phyloP scores from a whole-genome alignment of 2,329 filamentous ascomycete species.

The Penicillium sp. region DNA sequence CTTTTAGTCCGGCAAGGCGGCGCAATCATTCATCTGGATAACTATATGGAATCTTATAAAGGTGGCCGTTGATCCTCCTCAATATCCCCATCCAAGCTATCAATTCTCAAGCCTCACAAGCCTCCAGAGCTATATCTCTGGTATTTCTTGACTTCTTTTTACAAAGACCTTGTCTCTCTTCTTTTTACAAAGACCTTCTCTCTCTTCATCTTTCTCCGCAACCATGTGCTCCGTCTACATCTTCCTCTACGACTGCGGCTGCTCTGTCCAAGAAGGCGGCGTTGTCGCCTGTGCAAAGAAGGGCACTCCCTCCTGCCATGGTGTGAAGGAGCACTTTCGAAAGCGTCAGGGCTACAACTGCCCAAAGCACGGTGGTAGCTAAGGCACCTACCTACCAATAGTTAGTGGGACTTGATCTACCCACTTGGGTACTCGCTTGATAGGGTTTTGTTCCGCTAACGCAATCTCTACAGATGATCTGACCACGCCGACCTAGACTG shows the following conservation, averaged over 20 bases:
- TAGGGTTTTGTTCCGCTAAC: neutral
- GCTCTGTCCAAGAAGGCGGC: conserved; percentile 33
- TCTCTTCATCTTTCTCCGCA: neutral
- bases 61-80: conserved; percentile 9
- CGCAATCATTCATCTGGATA: conserved; percentile 21
- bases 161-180: neutral
- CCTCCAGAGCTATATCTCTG: neutral
- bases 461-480: neutral
- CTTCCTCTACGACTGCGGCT: conserved; percentile 39
- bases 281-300: conserved; percentile 36
- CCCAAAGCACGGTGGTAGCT: conserved; percentile 25
- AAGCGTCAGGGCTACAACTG: conserved; percentile 35
- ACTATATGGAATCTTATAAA: conserved; percentile 24
- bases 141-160: neutral
- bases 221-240: conserved; percentile 40
- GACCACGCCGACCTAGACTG: neutral
- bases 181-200: neutral
- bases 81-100: conserved; percentile 2
- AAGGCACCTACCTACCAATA: neutral
- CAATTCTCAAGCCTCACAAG: conserved; percentile 5
- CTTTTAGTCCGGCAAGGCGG: conserved; percentile 13
- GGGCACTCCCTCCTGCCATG: conserved; percentile 31
- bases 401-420: neutral
- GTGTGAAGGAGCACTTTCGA: conserved; percentile 34
- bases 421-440: neutral